These are phyloP conservation scores for Pyricularia sp. DNA, from an alignment of 2,329 filamentous ascomycete species.

Conservation along the genomic window DNA sequence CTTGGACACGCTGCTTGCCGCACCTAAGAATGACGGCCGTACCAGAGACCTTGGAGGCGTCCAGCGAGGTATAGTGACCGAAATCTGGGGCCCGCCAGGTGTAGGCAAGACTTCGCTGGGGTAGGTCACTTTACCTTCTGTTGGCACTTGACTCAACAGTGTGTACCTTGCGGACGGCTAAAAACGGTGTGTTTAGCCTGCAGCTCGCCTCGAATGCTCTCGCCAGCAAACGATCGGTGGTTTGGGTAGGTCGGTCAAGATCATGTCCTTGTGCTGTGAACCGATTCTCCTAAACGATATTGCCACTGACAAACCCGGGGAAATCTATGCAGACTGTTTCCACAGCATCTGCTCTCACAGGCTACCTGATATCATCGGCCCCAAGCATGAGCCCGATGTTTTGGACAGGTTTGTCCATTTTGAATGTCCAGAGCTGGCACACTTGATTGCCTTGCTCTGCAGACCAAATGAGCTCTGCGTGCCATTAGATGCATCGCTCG, in stretches of 20 bases:
- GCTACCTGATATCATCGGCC: constrained; percentile 5
- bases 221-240: constrained; percentile 48
- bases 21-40: neutral
- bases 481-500: constrained; percentile 50
- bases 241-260: constrained; percentile 64
- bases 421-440: constrained; percentile 50
- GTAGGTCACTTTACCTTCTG: constrained; percentile 36
- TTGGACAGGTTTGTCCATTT: constrained; percentile 35
- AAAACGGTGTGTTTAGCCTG: constrained; percentile 46
- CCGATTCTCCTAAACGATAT: neutral
- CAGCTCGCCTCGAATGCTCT: constrained; percentile 60
- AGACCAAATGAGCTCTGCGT: constrained; percentile 57
- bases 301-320: neutral
- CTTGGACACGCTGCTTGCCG: constrained; percentile 40
- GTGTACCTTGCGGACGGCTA: neutral
- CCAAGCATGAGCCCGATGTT: neutral
- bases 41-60: constrained; percentile 40
- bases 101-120: constrained; percentile 77
- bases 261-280: constrained; percentile 6
- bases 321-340: constrained; percentile 32
- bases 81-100: constrained; percentile 82
- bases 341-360: constrained; percentile 17
- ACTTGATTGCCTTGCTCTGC: constrained; percentile 66
- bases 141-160: neutral
- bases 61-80: constrained; percentile 67